Percentiles rank a stretch among this genome's conserved stretches.
Conservation (phyloP, 768 basidiomycete genomes). For the Mycena leptocephala region DNA sequence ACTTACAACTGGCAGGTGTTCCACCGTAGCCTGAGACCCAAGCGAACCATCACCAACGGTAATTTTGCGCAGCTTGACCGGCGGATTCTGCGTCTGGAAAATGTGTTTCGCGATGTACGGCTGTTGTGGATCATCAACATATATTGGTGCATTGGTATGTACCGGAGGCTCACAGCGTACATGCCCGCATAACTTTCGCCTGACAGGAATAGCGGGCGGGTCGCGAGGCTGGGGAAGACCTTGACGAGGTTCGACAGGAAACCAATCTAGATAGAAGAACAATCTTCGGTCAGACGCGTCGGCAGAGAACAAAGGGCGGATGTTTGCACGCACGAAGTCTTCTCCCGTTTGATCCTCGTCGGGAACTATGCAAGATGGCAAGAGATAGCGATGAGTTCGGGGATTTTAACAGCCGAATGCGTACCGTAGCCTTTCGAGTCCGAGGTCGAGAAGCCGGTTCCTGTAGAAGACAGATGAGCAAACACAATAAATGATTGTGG, state of each 20-base stretch:
- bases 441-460: constrained; percentile 62
- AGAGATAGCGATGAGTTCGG: neutral
- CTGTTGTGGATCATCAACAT: constrained; percentile 42
- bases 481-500: neutral
- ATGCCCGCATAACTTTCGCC: constrained; percentile 72
- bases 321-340: constrained; percentile 31
- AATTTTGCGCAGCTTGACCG: constrained; percentile 64
- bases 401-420: too few species aligned
- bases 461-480: constrained; percentile 31
- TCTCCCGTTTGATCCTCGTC: constrained; percentile 64
- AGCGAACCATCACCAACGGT: constrained; percentile 68
- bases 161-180: constrained; percentile 62
- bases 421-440: constrained; percentile 61
- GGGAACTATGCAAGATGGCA: constrained; percentile 42
- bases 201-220: constrained; percentile 63
- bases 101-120: constrained; percentile 70
- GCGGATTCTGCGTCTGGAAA: constrained; percentile 60
- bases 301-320: neutral
- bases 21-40: constrained; percentile 50
- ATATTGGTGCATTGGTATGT: neutral
- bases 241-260: constrained; percentile 67
- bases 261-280: constrained; percentile 56
- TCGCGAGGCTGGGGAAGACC: constrained; percentile 68
- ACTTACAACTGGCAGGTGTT: constrained; percentile 55
- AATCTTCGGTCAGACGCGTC: neutral